A percentile compares a stretch with the other conserved stretches of the same genome.
These are phyloP conservation scores for Suhomyces sp. DNA, from an alignment of 805 yeast species.

Conservation along the genomic window DNA sequence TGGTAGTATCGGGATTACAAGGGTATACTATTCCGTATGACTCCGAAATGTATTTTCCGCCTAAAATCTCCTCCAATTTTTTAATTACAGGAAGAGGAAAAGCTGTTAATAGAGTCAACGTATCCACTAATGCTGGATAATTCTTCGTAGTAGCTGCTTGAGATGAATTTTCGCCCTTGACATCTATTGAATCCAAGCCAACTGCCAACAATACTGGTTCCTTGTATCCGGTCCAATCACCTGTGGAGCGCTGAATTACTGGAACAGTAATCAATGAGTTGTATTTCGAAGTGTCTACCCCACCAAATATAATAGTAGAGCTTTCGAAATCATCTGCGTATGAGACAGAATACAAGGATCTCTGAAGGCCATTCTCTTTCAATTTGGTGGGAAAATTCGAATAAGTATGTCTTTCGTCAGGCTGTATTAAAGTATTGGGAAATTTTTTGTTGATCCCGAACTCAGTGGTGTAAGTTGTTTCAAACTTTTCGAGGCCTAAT, in stretches of 20 bases:
- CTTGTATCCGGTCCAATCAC: neutral
- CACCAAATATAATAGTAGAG: constrained; percentile 17
- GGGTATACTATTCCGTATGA: neutral
- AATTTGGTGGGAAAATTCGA: constrained; percentile 11
- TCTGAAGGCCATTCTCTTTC: constrained; percentile 6
- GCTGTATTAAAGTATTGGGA: neutral
- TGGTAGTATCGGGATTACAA: neutral
- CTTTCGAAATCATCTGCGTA: constrained; percentile 7
- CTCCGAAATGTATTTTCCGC: neutral
- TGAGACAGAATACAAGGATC: constrained; percentile 11
- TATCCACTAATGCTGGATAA: neutral
- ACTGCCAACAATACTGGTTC: neutral
- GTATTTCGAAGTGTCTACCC: constrained; percentile 18
- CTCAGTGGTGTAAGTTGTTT: neutral
- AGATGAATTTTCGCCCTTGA: neutral
- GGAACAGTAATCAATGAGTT: neutral
- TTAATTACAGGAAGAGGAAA: neutral
- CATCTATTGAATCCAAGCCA: neutral
- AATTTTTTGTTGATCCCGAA: neutral
- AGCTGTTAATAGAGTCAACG: neutral
- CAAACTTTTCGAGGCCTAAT: neutral
- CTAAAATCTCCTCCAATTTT: neutral
- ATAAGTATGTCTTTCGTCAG: neutral
- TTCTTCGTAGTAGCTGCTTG: neutral
- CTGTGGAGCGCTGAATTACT: neutral